phyloP scores from a whole-genome alignment of 148 eudicot species.

The Arctostaphylos glauca region DNA sequence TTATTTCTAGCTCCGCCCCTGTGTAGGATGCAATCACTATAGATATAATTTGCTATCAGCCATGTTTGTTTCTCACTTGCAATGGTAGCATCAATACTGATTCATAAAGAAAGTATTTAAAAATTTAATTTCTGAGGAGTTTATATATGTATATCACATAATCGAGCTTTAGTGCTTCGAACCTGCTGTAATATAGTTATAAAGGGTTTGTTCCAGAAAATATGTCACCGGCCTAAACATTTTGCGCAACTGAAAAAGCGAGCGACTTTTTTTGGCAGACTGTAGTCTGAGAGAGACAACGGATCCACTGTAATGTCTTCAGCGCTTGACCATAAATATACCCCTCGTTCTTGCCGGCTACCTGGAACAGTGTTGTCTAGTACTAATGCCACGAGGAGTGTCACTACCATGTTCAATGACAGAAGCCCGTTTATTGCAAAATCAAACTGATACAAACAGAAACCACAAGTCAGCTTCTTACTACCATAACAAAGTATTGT shows the following conservation, averaged over 20 bases:
- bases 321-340: constrained; percentile 67
- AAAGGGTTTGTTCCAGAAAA: not conserved
- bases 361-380: constrained; percentile 93
- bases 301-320: constrained; percentile 59
- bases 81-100: not conserved
- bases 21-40: constrained; percentile 3
- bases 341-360: constrained; percentile 74
- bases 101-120: not conserved
- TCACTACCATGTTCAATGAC: constrained; percentile 87
- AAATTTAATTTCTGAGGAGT: not conserved
- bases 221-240: constrained; percentile 49
- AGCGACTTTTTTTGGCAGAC: constrained; percentile 53
- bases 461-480: not conserved
- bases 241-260: constrained; percentile 56
- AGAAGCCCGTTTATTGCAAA: constrained; percentile 79
- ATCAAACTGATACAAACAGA: constrained; percentile 52
- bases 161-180: not conserved
- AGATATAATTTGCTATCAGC: constrained; percentile 1
- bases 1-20: too few species aligned
- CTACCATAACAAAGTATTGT: not conserved
- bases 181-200: too few species aligned
- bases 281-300: constrained; percentile 50
- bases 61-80: constrained; percentile 6
- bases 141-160: not conserved
- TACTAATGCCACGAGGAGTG: constrained; percentile 72